Base-by-base conservation (phyloP, 164 flowering plant genomes). In the Euptelea pleiosperma region DNA sequence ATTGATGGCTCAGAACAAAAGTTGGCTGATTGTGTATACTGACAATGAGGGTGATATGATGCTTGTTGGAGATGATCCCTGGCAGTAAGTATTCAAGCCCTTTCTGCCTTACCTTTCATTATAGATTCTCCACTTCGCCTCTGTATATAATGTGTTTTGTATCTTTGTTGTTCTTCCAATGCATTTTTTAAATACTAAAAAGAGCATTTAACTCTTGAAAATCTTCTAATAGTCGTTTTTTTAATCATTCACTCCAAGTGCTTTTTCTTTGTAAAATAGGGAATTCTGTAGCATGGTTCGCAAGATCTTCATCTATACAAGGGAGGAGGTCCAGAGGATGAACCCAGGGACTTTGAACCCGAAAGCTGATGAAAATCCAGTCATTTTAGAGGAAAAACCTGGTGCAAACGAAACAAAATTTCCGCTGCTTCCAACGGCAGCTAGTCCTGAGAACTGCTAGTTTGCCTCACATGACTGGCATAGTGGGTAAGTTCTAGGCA, bases 221-320 rank as follows among this genome's bases (percentile, higher is more conserved):
- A 42, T 18, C 18, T 42, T n/a, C n/a, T n/a, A n/a, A n/a, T n/a
- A n/a, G n/a, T n/a, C n/a, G n/a, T n/a, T n/a, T n/a, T n/a, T n/a
- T n/a, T n/a, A n/a, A n/a, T n/a, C n/a, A n/a, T n/a, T n/a, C n/a
- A n/a, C n/a, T n/a, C 34, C 21, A 30, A 28, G 6, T 30, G 26
- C 3, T 41, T 28, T 25, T 40, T 3, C 24, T n/a, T 24, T 64
- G 57, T 48, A 2, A 56, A 63, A 33, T 74, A 92, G 98, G 77
- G 97, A 93, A 70, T 93, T 93, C 50, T 81, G 93, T 71, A 72
- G 77, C 61, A 88, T 90, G 81, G 99, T 86, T 10, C 83, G 95
- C 29, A 93, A 93, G 66, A 86, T 93, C 43, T 78, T 58, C 71
- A 83, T 93, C 57, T 90, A 81, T 66, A 86, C 95, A 1, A 76